Conservation (phyloP, 192 early-diverging fungal species). For the Coemansia pectinata region DNA sequence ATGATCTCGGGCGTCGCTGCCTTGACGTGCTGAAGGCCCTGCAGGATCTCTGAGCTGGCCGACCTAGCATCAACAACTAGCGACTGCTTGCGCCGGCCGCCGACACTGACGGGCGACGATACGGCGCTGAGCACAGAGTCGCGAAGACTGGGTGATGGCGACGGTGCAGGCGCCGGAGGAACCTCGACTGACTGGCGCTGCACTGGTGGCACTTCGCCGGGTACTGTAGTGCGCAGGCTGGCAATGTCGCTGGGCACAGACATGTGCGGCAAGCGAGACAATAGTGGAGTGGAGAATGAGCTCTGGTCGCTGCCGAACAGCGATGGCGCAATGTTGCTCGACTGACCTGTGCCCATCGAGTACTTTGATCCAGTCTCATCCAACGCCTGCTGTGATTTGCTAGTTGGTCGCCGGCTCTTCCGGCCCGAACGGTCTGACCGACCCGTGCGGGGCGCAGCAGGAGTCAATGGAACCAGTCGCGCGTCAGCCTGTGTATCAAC, state of each 20-base stretch:
- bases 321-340: slow-evolving; percentile 53
- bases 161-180: not conserved
- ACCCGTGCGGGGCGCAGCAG: not conserved
- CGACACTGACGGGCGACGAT: slow-evolving; percentile 49
- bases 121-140: slow-evolving; percentile 30
- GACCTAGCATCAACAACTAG: slow-evolving; percentile 40
- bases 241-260: slow-evolving; percentile 52
- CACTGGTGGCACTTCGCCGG: not conserved
- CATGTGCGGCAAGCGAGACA: slow-evolving; percentile 32
- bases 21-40: slow-evolving; percentile 28
- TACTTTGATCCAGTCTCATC: slow-evolving; percentile 28
- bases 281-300: slow-evolving; percentile 43
- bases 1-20: slow-evolving; percentile 25
- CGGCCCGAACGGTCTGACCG: not conserved
- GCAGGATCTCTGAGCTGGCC: slow-evolving; percentile 42
- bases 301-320: slow-evolving; percentile 55
- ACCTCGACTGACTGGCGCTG: not conserved
- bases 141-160: not conserved
- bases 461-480: slow-evolving; percentile 35
- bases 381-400: slow-evolving; percentile 16
- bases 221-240: slow-evolving; percentile 33
- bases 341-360: slow-evolving; percentile 35
- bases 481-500: slow-evolving; percentile 4
- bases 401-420: not conserved
- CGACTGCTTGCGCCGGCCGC: slow-evolving; percentile 49